Evolutionary conservation across 208 protist genomes (phyloP).

Genomic region (Leishmania mexicana): DNA sequence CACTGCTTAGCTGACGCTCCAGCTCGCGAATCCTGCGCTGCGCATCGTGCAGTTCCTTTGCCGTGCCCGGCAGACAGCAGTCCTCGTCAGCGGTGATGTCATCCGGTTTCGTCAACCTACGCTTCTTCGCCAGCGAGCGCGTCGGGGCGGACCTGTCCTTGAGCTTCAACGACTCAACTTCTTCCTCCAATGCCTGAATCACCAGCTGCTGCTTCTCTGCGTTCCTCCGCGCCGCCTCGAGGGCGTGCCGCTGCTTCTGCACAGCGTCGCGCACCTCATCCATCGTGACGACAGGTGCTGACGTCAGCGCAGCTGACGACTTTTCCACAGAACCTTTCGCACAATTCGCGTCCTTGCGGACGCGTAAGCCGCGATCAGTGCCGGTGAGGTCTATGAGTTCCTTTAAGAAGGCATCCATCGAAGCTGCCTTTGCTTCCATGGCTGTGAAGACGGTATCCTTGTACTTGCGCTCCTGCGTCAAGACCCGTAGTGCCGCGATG

Average conservation of each 20-base stretch:
- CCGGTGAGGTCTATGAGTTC: conserved; percentile 31
- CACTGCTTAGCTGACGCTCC: conserved; percentile 19
- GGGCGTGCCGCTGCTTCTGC: conserved; percentile 31
- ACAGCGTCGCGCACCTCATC: conserved; percentile 46
- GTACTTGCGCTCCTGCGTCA: conserved; percentile 40
- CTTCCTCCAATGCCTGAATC: conserved; percentile 31
- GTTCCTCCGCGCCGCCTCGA: conserved; percentile 15
- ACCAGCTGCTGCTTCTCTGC: conserved; percentile 27
- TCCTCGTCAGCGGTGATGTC: conserved; percentile 1
- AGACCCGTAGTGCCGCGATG: conserved; percentile 22
- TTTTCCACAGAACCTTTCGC: background rate
- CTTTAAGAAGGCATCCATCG: conserved; percentile 35
- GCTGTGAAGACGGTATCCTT: conserved; percentile 21
- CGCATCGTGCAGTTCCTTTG: conserved; percentile 35
- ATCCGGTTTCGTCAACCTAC: background rate
- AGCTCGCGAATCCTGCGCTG: conserved; percentile 31
- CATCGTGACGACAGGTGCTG: conserved; percentile 14
- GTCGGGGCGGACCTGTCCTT: background rate
- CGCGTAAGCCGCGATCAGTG: conserved; percentile 24
- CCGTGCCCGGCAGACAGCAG: conserved; percentile 37
- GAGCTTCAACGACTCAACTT: conserved; percentile 31
- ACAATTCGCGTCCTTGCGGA: conserved; percentile 21
- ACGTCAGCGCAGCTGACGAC: background rate
- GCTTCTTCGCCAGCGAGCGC: conserved; percentile 18
- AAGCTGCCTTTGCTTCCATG: conserved; percentile 29